Evolutionary conservation across 352 stramenopile species (phyloP).

Genomic region (Proteromonas lacertae): DNA sequence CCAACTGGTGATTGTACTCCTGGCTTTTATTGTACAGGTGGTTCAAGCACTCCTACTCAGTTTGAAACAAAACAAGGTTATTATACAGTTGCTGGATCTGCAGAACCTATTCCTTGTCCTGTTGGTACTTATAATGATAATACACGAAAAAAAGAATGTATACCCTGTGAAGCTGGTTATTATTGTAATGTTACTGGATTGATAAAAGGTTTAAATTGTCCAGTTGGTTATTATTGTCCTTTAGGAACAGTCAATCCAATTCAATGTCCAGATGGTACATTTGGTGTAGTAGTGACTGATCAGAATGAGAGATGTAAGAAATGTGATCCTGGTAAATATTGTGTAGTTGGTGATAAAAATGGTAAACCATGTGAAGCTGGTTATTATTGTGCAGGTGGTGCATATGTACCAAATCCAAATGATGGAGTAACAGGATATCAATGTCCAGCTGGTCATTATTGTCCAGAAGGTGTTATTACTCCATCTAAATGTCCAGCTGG

Average conservation of each 20-base stretch:
- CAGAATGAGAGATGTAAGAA: conserved; percentile 13
- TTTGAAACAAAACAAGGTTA: not conserved
- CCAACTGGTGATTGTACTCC: conserved; percentile 27
- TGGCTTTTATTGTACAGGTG: conserved; percentile 48
- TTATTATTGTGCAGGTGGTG: conserved; percentile 29
- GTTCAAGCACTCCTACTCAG: conserved; percentile 27
- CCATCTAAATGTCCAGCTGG: conserved; percentile 9
- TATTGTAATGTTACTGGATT: conserved; percentile 19
- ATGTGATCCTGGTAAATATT: conserved; percentile 53
- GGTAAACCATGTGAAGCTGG: conserved; percentile 30
- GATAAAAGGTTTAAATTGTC: conserved; percentile 7
- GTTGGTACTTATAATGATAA: conserved; percentile 5
- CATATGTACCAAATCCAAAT: conserved; percentile 6
- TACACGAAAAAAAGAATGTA: conserved; percentile 12
- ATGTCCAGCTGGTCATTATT: conserved; percentile 12
- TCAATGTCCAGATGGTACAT: conserved; percentile 10
- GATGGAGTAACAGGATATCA: conserved; percentile 1
- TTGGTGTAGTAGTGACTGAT: conserved; percentile 10
- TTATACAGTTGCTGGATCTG: not conserved
- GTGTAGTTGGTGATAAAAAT: conserved; percentile 10
- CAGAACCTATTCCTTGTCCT: conserved; percentile 2
- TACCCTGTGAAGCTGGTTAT: conserved; percentile 25
- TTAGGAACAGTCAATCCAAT: conserved; percentile 19
- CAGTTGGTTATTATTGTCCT: conserved; percentile 27
- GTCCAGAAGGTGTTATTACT: not conserved